Evolutionary conservation across 441 rosid genomes (phyloP).

Genomic region (Euphorbia schlechtendalii): DNA sequence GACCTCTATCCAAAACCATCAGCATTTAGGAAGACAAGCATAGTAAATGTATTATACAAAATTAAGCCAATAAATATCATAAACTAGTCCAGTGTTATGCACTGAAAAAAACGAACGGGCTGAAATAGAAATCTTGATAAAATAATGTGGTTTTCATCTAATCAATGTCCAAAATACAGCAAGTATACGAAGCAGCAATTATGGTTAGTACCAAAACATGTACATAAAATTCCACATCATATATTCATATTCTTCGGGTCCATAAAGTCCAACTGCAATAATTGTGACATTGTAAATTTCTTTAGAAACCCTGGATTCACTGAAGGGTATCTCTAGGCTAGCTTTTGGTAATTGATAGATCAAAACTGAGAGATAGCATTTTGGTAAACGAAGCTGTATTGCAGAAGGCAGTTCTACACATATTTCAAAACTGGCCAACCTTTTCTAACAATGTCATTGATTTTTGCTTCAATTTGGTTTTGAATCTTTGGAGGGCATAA

Average conservation of each 20-base stretch:
- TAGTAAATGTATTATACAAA: too few relatives aligned
- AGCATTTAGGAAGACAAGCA: too few relatives aligned
- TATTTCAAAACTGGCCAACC: conserved; percentile 74
- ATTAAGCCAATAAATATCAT: too few relatives aligned
- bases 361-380: not conserved
- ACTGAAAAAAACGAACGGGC: not conserved
- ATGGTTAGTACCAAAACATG: not conserved
- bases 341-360: too few relatives aligned
- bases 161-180: not conserved
- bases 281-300: not conserved
- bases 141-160: not conserved
- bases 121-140: not conserved
- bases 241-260: not conserved
- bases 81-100: not conserved
- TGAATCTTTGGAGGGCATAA: conserved; percentile 56
- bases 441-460: conserved; percentile 61
- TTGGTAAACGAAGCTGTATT: not conserved
- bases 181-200: not conserved
- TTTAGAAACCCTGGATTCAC: not conserved
- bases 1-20: too few relatives aligned
- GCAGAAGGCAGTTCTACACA: conserved; percentile 23
- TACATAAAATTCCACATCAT: not conserved
- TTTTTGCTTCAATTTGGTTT: conserved; percentile 52
- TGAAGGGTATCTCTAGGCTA: not conserved
- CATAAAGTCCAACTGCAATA: not conserved